Evolutionary conservation across 2,329 filamentous ascomycete genomes (phyloP), one percentile per base, ranked within the genome.

Genomic region (Seiridium cupressi): DNA sequence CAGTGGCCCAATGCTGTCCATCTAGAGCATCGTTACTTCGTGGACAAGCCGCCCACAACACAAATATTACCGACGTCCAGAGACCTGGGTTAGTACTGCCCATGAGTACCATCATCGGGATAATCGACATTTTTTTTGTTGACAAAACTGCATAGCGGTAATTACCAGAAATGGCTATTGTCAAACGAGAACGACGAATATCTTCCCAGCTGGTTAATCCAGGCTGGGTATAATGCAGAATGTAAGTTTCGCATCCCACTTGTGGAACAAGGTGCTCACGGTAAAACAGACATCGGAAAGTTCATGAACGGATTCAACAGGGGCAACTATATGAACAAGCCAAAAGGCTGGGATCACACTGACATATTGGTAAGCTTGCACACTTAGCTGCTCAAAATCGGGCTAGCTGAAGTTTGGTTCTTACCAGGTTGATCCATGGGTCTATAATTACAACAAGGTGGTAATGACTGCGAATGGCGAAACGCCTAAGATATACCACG

Each of bases 1-100:
- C 70, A 2, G 58, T 65, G 9, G 64, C 69, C 8, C 57, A 67
- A 3, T 72, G 70, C 57, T 72, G 69, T 51, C 70, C 70, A 2
- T 66, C 63, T 9, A 57, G 70, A 4, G 63, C 62, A 1, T 67
- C 62, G 3, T 55, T 70, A 4, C 63, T 69, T 44, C 60, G 66
- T 3, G 70, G 70, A 1, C 63, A 68, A 31, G 61, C 62, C 5
- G 69, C 66, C 1, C 70, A 72, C 56, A 69, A 69, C 35, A 69
- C 65, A 6, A 71, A 72, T 51, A 61, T 69, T 7, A 70, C 66
- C 0, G 18, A 69, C 31, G 63, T 60, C 9, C n/a, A 47, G 55
- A 4, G 35, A 54, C 8, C 55, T 47, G 3, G 61, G 59, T 35
- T 63, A 63, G 1, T 64, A 66, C 32, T 66, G n/a, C n/a, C n/a